A percentile compares a stretch with the other conserved stretches of the same genome.
phyloP scores from a whole-genome alignment of 805 yeast genomes.

The Candida nanaspora region DNA sequence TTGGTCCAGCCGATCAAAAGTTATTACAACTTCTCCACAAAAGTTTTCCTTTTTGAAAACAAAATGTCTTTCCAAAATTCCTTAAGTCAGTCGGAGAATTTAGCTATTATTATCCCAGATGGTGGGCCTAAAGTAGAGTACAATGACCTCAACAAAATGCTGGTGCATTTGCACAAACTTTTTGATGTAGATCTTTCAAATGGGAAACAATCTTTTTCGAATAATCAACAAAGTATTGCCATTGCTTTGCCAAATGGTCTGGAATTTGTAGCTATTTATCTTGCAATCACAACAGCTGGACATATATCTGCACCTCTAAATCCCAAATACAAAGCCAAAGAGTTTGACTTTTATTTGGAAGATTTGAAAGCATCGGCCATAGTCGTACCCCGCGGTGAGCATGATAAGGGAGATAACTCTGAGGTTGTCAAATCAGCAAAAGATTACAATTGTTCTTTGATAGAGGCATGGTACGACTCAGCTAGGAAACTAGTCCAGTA shows the following conservation, averaged over 20 bases:
- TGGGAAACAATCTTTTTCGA: too few relatives aligned
- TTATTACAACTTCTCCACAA: too few relatives aligned
- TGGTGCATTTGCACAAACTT: constrained; percentile 43
- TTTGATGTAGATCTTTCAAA: constrained; percentile 31
- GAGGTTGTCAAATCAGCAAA: constrained; percentile 42
- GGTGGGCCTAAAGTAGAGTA: constrained; percentile 37
- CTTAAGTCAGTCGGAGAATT: constrained; percentile 23
- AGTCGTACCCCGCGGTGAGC: constrained; percentile 49
- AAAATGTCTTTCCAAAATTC: constrained; percentile 7
- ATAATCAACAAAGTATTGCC: constrained; percentile 42
- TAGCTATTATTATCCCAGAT: constrained; percentile 41
- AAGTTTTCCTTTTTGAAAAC: too few relatives aligned
- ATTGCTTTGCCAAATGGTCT: constrained; percentile 55
- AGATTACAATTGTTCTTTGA: constrained; percentile 38
- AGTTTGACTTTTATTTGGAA: constrained; percentile 56
- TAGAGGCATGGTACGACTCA: constrained; percentile 43
- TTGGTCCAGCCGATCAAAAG: too few relatives aligned
- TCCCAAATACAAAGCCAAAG: constrained; percentile 51
- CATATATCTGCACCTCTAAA: constrained; percentile 66
- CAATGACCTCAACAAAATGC: constrained; percentile 33
- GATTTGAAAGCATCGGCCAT: constrained; percentile 54
- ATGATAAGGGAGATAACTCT: constrained; percentile 16
- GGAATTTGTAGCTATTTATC: constrained; percentile 49
- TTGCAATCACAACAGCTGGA: constrained; percentile 49
- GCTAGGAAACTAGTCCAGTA: constrained; percentile 36